phyloP scores from a whole-genome alignment of 1,284 basidiomycete species.

The Anthracocystis setariae region DNA sequence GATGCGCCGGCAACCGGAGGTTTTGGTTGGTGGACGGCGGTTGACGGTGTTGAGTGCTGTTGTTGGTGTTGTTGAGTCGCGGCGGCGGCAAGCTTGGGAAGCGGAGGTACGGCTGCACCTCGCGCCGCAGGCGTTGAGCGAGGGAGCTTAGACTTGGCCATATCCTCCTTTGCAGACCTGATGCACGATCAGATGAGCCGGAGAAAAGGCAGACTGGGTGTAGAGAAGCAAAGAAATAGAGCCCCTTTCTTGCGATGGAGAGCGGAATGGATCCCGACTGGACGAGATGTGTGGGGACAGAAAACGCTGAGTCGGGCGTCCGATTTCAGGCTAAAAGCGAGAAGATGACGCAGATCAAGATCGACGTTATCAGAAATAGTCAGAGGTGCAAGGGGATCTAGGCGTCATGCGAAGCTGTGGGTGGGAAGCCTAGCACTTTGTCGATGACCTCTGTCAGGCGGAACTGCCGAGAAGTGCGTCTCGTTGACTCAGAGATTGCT shows the following conservation, averaged over 20 bases:
- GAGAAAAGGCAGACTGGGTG: neutral
- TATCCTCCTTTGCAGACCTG: slow-evolving; percentile 20
- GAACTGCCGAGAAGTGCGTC: slow-evolving; percentile 7
- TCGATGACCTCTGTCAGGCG: neutral
- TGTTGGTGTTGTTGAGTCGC: slow-evolving; percentile 46
- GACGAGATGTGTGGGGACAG: neutral
- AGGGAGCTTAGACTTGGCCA: slow-evolving; percentile 54
- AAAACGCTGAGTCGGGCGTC: slow-evolving; percentile 7
- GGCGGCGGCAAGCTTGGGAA: slow-evolving; percentile 41
- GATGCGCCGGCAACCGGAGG: slow-evolving; percentile 32
- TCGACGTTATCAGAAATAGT: slow-evolving; percentile 13
- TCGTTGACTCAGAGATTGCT: neutral
- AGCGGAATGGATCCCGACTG: neutral
- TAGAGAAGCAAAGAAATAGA: neutral
- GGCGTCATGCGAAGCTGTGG: slow-evolving; percentile 18
- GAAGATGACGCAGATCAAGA: slow-evolving; percentile 17
- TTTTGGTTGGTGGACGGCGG: slow-evolving; percentile 26
- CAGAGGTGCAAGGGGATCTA: slow-evolving; percentile 8
- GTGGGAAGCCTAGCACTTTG: slow-evolving; percentile 9
- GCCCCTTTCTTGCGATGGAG: neutral
- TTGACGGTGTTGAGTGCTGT: slow-evolving; percentile 20
- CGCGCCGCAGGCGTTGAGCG: slow-evolving; percentile 47
- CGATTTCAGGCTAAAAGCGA: neutral
- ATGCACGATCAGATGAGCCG: slow-evolving; percentile 18
- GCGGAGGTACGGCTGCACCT: slow-evolving; percentile 32